These are phyloP conservation scores for Smallanthus sonchifolius DNA, from an alignment of 129 eudicot genomes.

Conservation along the genomic window DNA sequence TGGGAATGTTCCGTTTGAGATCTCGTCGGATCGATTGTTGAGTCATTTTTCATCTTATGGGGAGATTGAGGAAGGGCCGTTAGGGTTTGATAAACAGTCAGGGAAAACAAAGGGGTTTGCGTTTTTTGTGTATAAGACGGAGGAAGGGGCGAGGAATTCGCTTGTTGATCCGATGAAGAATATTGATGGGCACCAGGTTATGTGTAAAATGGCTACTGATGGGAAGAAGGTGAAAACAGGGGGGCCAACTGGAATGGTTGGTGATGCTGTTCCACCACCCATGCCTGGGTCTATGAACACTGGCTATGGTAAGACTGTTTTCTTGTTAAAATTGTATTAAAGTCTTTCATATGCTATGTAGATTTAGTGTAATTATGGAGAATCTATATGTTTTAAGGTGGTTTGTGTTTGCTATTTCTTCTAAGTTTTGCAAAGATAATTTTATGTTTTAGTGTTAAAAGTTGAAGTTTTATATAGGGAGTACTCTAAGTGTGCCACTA, in stretches of 20 bases:
- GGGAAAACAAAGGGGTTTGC: constrained; percentile 81
- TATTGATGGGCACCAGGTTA: constrained; percentile 68
- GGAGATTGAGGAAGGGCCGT: constrained; percentile 83
- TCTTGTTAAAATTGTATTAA: neutral
- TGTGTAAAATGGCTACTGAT: constrained; percentile 78
- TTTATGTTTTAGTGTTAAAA: neutral
- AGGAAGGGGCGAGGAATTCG: constrained; percentile 72
- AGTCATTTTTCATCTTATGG: constrained; percentile 54
- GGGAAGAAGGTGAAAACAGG: constrained; percentile 55
- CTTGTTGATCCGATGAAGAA: constrained; percentile 62
- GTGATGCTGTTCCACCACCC: constrained; percentile 5
- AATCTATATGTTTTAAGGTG: neutral
- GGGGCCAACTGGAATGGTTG: constrained; percentile 29
- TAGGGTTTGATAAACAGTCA: constrained; percentile 78
- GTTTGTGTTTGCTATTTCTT: neutral
- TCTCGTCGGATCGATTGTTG: constrained; percentile 54
- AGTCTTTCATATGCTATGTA: neutral
- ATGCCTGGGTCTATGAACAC: constrained; percentile 31
- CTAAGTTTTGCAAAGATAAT: neutral
- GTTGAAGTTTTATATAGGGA: neutral
- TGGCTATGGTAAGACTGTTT: constrained; percentile 18
- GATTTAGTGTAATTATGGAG: neutral
- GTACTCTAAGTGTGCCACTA: too few relatives aligned
- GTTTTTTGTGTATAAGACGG: constrained; percentile 78
- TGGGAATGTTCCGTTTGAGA: constrained; percentile 72